A percentile compares a stretch with the other conserved stretches of the same genome.
These are phyloP conservation scores for Peronospora farinosa DNA, from an alignment of 352 stramenopile species.

Conservation along the genomic window DNA sequence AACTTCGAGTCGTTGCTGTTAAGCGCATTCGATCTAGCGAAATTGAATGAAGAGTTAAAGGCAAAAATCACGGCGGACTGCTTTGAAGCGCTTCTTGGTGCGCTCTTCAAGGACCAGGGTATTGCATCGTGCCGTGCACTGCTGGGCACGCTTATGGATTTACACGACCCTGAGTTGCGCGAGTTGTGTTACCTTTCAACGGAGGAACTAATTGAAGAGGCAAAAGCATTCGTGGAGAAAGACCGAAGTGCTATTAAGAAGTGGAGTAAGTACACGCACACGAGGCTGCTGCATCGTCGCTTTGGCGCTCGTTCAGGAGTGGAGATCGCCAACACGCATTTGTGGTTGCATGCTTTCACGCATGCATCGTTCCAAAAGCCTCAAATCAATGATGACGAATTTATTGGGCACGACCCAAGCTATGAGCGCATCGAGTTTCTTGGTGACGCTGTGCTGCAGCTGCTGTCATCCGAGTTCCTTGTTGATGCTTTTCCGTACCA, in stretches of 20 bases:
- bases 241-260: constrained; percentile 48
- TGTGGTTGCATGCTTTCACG: constrained; percentile 77
- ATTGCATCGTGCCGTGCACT: constrained; percentile 61
- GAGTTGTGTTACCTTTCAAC: constrained; percentile 60
- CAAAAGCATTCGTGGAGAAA: constrained; percentile 43
- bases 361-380: constrained; percentile 71
- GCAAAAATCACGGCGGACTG: constrained; percentile 79
- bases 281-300: constrained; percentile 40
- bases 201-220: constrained; percentile 39
- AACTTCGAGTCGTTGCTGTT: constrained; percentile 75
- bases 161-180: constrained; percentile 45
- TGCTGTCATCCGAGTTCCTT: constrained; percentile 74
- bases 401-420: constrained; percentile 57
- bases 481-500: constrained; percentile 77
- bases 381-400: constrained; percentile 63
- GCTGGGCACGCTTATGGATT: constrained; percentile 53
- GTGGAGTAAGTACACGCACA: constrained; percentile 42
- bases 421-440: constrained; percentile 86
- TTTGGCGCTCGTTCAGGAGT: constrained; percentile 50
- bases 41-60: constrained; percentile 45
- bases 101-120: constrained; percentile 77
- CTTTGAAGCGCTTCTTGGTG: constrained; percentile 73
- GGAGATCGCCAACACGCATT: constrained; percentile 51
- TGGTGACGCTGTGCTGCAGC: constrained; percentile 73
- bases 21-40: constrained; percentile 57